Base-by-base conservation (phyloP, 2,329 filamentous ascomycete genomes). In the Colletotrichum liriopes region DNA sequence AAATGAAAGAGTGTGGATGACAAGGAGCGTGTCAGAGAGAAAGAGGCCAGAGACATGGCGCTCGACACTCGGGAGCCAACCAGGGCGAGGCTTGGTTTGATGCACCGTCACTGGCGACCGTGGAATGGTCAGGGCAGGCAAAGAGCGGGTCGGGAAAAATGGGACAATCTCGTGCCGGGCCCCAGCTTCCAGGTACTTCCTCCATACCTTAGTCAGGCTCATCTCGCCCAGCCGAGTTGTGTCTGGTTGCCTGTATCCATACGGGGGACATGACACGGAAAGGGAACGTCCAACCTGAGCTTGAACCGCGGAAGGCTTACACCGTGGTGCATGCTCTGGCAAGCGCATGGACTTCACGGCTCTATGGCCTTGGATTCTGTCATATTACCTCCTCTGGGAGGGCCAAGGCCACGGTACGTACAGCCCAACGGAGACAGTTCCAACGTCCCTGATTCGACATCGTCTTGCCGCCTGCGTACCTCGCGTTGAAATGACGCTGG, bases 81-180 rank as follows among this genome's bases (percentile, higher is more conserved):
- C 65, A 72, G 52, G 32, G 55, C 26, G 32, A 49, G 52, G 37
- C 65, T 47, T 43, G 12, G 52, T 16, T 47, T 26, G 37, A 51
- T 45, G 62, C 47, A 60, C 16, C 41, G 54, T 69, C 52, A 69
- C 67, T 55, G 29, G 29, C 45, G 32, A 6, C 62, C 20, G 56
- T 56, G 51, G 62, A 64, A 45, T 58, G 62, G 39, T 51, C 65
- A 69, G 65, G 69, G 69, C 69, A 72, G 69, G 69, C 69, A 72
- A 65, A 64, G 37, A 59, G 69, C 32, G 69, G 69, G 59, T 7
- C 20, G 18, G 37, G 37, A 43, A 32, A 32, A 43, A 54, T 64
- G 37, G 37, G 11, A 14, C 45, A 52, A 39, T 52, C 9, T 20
- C 32, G 32, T 29, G 32, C 60, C 29, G 29, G 41, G n/a, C 11